Conservation (phyloP, 345 rosid species). For the Murraya paniculata region DNA sequence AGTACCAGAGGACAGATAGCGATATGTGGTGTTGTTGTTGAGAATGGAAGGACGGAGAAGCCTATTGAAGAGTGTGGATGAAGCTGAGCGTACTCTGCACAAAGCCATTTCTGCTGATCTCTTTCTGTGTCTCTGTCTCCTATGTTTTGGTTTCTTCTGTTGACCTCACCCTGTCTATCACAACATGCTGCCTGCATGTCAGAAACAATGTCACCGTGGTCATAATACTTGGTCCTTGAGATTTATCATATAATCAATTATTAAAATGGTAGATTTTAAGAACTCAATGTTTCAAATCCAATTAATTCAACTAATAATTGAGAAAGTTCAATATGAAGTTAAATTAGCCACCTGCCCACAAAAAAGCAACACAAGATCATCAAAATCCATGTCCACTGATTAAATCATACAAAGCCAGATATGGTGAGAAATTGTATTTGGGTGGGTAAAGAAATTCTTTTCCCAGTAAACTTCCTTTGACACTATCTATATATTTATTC, state of each 20-base stretch:
- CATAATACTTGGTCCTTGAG: neutral
- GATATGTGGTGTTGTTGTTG: constrained; percentile 20
- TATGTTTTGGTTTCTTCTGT: neutral
- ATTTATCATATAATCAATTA: neutral
- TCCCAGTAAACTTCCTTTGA: neutral
- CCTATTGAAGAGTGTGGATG: neutral
- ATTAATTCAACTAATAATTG: neutral
- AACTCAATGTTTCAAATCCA: neutral
- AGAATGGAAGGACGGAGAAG: neutral
- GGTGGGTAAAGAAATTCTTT: neutral
- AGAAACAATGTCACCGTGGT: neutral
- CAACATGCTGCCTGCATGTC: neutral
- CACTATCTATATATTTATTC: neutral
- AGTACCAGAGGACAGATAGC: constrained; percentile 14
- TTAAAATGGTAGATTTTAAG: neutral
- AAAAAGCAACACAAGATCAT: neutral
- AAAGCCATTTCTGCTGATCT: neutral
- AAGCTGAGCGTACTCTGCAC: constrained; percentile 11
- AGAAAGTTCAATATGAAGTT: neutral
- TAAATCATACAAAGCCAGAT: neutral
- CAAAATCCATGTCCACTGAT: neutral
- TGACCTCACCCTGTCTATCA: neutral
- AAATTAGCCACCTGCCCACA: constrained; percentile 9
- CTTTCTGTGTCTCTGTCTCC: neutral
- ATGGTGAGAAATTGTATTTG: neutral